Evolutionary conservation across 805 yeast species (phyloP).

Genomic region (Wickerhamiella cacticola): DNA sequence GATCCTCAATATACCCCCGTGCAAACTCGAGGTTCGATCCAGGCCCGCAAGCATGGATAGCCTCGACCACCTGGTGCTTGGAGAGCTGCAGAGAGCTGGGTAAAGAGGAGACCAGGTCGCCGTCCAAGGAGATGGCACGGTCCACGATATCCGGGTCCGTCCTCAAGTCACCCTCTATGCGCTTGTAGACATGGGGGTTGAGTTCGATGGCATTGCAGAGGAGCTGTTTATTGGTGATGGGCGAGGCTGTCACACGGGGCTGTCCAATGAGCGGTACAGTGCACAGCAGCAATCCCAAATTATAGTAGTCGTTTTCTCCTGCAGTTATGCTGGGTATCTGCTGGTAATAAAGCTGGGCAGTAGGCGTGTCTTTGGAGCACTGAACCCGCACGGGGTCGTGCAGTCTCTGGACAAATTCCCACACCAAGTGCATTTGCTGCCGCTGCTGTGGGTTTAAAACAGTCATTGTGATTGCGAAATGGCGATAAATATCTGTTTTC

Average conservation of each 20-base stretch:
- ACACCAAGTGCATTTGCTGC: not conserved
- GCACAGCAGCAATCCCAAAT: not conserved
- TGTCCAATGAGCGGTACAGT: not conserved
- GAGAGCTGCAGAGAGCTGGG: not conserved
- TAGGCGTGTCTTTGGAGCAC: not conserved
- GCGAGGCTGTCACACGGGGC: not conserved
- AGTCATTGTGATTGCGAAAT: not conserved
- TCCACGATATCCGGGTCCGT: not conserved
- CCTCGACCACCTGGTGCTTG: not conserved
- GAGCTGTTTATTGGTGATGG: not conserved
- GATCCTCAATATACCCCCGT: not conserved
- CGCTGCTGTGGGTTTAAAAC: not conserved
- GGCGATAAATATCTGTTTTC: not conserved
- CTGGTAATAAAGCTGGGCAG: not conserved
- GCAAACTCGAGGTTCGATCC: not conserved
- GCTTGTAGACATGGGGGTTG: not conserved
- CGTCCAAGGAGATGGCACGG: not conserved
- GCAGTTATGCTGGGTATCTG: not conserved
- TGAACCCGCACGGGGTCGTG: not conserved
- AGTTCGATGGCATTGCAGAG: not conserved
- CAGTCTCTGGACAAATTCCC: not conserved
- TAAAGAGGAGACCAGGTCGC: not conserved
- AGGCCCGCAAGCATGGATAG: not conserved
- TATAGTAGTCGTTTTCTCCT: not conserved
- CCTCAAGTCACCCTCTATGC: not conserved